These are phyloP conservation scores for Cylindrotheca closterium DNA, from an alignment of 108 stramenopile genomes.

Conservation along the genomic window DNA sequence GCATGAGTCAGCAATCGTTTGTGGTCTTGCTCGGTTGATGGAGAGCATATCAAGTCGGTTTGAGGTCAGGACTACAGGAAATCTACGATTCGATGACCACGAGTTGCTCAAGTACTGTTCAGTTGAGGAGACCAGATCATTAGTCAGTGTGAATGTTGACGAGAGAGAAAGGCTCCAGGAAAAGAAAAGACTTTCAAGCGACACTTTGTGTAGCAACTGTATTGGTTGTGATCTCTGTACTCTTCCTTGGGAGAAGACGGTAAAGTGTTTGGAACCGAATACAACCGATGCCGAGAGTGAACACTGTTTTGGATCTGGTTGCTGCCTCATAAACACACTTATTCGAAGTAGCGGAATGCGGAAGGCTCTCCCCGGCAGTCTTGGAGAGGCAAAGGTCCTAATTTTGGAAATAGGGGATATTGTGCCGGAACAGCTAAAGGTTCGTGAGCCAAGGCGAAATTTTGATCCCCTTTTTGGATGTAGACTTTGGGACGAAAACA, in stretches of 20 bases:
- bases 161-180: too few relatives aligned
- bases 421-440: slow-evolving; percentile 6
- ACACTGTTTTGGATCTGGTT: background rate
- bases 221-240: slow-evolving; percentile 22
- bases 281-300: background rate
- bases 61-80: too few relatives aligned
- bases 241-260: slow-evolving; percentile 27
- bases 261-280: background rate
- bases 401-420: slow-evolving; percentile 21
- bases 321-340: background rate
- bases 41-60: too few relatives aligned
- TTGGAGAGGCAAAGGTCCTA: slow-evolving; percentile 22
- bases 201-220: too few relatives aligned
- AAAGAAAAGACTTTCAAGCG: too few relatives aligned
- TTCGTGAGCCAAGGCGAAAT: background rate
- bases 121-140: background rate
- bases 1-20: too few relatives aligned
- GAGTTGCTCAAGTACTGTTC: background rate
- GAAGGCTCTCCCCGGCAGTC: slow-evolving; percentile 5
- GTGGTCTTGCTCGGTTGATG: too few relatives aligned
- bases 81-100: too few relatives aligned
- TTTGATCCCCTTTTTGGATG: slow-evolving; percentile 11
- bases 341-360: background rate
- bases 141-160: too few relatives aligned
- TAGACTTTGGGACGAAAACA: slow-evolving; percentile 16